These are phyloP conservation scores for Neocucurbitaria cava DNA, from an alignment of 2,329 filamentous ascomycete species.

Conservation along the genomic window DNA sequence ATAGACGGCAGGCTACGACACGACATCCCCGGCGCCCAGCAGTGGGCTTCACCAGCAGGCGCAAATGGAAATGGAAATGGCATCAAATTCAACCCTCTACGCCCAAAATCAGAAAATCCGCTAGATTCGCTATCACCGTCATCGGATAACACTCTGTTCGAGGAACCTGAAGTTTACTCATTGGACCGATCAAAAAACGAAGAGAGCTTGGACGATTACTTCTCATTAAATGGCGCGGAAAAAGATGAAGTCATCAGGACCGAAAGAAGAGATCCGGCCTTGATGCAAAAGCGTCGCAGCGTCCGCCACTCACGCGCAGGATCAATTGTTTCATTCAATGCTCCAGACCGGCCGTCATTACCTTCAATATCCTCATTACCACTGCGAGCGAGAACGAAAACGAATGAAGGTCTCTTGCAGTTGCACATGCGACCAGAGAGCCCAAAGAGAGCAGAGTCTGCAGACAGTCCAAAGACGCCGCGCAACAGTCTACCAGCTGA, in stretches of 20 bases:
- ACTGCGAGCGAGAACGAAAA: constrained; percentile 24
- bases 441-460: constrained; percentile 9
- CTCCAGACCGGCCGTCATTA: constrained; percentile 14
- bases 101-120: constrained; percentile 16
- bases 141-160: constrained; percentile 28
- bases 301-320: constrained; percentile 22
- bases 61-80: constrained; percentile 12
- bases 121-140: constrained; percentile 19
- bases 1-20: constrained; percentile 16
- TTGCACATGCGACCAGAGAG: constrained; percentile 20
- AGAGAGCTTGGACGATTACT: constrained; percentile 17
- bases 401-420: constrained; percentile 29
- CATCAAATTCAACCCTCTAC: constrained; percentile 24
- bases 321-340: constrained; percentile 18
- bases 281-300: constrained; percentile 15
- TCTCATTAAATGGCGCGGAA: constrained; percentile 10
- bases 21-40: constrained; percentile 14
- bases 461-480: constrained; percentile 1
- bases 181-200: constrained; percentile 25
- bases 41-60: constrained; percentile 17
- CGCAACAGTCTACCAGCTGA: constrained; percentile 15
- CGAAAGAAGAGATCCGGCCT: constrained; percentile 14
- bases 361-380: no score
- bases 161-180: constrained; percentile 24
- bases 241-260: constrained; percentile 16